Percentiles rank a stretch among this genome's conserved stretches.
Evolutionary conservation across 1,284 basidiomycete species (phyloP).

Genomic region (Ganoderma boninense): DNA sequence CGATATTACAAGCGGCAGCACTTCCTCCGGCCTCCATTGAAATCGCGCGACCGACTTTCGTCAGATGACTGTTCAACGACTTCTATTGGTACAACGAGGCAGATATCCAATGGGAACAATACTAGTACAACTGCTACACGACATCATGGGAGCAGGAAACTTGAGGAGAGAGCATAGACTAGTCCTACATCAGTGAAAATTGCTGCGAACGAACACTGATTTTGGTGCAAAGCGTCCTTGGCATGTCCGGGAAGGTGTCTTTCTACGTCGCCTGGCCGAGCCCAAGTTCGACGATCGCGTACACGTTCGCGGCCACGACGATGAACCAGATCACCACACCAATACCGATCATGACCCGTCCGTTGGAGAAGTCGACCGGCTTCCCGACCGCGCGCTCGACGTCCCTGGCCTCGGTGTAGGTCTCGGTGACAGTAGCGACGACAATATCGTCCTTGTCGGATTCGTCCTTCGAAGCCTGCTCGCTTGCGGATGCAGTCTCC

Average conservation of each 20-base stretch:
- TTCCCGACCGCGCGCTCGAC: slow-evolving; percentile 35
- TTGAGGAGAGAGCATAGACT: background rate
- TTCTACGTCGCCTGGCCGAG: slow-evolving; percentile 25
- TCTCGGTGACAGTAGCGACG: slow-evolving; percentile 3
- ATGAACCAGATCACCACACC: slow-evolving; percentile 69
- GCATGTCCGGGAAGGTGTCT: background rate
- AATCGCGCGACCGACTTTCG: background rate
- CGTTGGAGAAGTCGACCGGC: slow-evolving; percentile 67
- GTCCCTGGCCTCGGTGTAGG: background rate
- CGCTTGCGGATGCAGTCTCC: slow-evolving; percentile 13
- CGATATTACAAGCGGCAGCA: background rate
- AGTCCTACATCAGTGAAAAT: slow-evolving; percentile 5
- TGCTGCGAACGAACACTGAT: slow-evolving; percentile 1
- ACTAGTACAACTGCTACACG: background rate
- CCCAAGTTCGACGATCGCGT: slow-evolving; percentile 61
- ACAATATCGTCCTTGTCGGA: background rate
- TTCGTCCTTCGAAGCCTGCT: slow-evolving; percentile 1
- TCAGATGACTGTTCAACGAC: background rate
- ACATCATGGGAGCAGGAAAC: background rate
- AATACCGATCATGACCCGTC: slow-evolving; percentile 57
- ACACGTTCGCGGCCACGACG: slow-evolving; percentile 73
- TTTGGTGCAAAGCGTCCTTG: slow-evolving; percentile 3
- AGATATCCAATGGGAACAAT: background rate
- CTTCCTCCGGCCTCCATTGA: background rate
- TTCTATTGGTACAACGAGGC: slow-evolving; percentile 2